These are phyloP conservation scores for Paecilomyces dactylethromorphus DNA, from an alignment of 2,329 filamentous ascomycete species.

Conservation along the genomic window DNA sequence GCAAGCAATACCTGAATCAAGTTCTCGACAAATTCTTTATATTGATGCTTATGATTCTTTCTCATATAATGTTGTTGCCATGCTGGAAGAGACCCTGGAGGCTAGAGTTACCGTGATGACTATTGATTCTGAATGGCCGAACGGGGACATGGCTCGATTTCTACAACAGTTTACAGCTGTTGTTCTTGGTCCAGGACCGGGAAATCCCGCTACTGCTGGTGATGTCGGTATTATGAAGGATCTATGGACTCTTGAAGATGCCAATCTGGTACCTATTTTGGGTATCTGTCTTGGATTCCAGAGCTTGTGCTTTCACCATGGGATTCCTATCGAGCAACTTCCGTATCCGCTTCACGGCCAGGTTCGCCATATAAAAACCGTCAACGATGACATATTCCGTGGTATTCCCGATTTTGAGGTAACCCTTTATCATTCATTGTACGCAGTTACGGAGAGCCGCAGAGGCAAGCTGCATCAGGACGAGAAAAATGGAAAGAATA, in stretches of 20 bases:
- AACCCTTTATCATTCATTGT: conserved; percentile 68
- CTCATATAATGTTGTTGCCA: conserved; percentile 84
- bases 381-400: conserved; percentile 57
- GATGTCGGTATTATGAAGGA: conserved; percentile 78
- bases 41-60: conserved; percentile 97
- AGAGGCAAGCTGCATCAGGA: not conserved
- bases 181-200: conserved; percentile 85
- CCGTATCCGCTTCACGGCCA: conserved; percentile 76
- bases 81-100: conserved; percentile 64
- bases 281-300: conserved; percentile 90
- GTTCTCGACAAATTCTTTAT: conserved; percentile 58
- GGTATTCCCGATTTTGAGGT: conserved; percentile 56
- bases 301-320: conserved; percentile 64
- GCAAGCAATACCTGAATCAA: not conserved
- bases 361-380: conserved; percentile 61
- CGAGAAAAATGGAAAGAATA: not conserved
- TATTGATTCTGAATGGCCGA: conserved; percentile 53
- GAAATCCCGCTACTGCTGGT: conserved; percentile 61
- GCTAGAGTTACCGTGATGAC: conserved; percentile 64
- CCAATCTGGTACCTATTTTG: conserved; percentile 64
- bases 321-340: conserved; percentile 60
- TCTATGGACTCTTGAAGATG: conserved; percentile 62
- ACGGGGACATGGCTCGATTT: conserved; percentile 43
- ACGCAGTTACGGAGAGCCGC: conserved; percentile 25
- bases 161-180: conserved; percentile 67